phyloP scores from a whole-genome alignment of 805 yeast genomes.

The Kodamaea lidongshanica region DNA sequence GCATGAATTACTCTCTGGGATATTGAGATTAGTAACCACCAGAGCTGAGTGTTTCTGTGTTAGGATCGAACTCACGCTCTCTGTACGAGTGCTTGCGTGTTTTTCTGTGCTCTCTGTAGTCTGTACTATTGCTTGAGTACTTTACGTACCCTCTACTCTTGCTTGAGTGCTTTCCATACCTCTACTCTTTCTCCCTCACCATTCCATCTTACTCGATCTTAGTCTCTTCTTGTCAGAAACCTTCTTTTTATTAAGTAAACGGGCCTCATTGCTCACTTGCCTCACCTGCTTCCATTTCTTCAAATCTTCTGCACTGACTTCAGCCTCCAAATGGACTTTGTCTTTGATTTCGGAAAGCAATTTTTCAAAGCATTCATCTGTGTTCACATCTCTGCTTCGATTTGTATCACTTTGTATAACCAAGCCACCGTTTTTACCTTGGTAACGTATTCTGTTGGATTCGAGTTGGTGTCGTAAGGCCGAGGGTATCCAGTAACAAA shows the following conservation, averaged over 20 bases:
- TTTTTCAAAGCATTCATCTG: constrained; percentile 54
- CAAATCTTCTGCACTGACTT: constrained; percentile 40
- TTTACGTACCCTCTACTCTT: too few relatives aligned
- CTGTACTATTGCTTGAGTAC: too few relatives aligned
- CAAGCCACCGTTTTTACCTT: constrained; percentile 49
- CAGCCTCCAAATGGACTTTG: constrained; percentile 42
- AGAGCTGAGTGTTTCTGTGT: too few relatives aligned
- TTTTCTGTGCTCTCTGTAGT: too few relatives aligned
- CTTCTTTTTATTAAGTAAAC: constrained; percentile 30
- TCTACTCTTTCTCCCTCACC: constrained; percentile 7
- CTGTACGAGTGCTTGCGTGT: too few relatives aligned
- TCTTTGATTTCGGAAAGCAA: constrained; percentile 47
- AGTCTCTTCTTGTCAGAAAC: constrained; percentile 34
- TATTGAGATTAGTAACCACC: too few relatives aligned
- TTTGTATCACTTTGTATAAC: constrained; percentile 55
- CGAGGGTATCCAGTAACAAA: constrained; percentile 53
- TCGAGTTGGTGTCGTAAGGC: constrained; percentile 40
- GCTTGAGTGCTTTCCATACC: too few relatives aligned
- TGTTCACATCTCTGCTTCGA: constrained; percentile 54
- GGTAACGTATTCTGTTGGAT: constrained; percentile 41
- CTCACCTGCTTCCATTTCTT: constrained; percentile 46
- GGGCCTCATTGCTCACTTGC: constrained; percentile 25
- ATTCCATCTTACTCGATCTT: constrained; percentile 31
- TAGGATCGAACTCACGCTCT: too few relatives aligned
- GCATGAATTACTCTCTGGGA: too few relatives aligned